Percentiles rank a stretch among this genome's conserved stretches.
Conservation (phyloP, 768 basidiomycete species). For the Kwoniella newhampshirensis region DNA sequence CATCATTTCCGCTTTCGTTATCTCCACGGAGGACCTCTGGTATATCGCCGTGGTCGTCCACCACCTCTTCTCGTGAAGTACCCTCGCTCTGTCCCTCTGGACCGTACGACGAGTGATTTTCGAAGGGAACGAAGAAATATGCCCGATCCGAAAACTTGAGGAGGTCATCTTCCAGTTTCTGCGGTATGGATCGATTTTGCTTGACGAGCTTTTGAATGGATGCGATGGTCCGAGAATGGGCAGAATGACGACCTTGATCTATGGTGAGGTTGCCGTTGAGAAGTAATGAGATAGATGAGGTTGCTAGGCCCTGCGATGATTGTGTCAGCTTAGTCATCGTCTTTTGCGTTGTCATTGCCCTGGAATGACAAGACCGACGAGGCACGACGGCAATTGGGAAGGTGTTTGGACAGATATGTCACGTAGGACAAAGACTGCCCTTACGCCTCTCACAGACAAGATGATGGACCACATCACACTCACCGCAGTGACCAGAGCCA, state of each 20-base stretch:
- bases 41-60: no score
- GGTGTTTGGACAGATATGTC: no score
- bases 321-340: no score
- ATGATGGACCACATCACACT: slow-evolving; percentile 4
- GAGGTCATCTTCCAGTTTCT: slow-evolving; percentile 6
- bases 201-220: slow-evolving; percentile 10
- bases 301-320: slow-evolving; percentile 29
- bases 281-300: slow-evolving; percentile 23
- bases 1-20: no score
- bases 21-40: no score
- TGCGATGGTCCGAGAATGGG: slow-evolving; percentile 17
- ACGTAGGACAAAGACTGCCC: no score
- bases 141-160: slow-evolving; percentile 14
- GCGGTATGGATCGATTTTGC: slow-evolving; percentile 15
- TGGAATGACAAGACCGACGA: no score
- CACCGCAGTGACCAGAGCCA: slow-evolving; percentile 33
- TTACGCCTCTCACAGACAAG: no score
- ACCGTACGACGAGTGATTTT: no score
- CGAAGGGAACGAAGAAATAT: slow-evolving; percentile 32
- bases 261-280: slow-evolving; percentile 35
- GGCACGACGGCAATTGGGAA: no score
- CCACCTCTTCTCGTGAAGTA: not conserved
- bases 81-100: not conserved
- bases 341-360: no score
- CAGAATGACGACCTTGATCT: slow-evolving; percentile 29